These are phyloP conservation scores for Ophioceras dolichostomum DNA, from an alignment of 2,329 filamentous ascomycete species.

Conservation along the genomic window DNA sequence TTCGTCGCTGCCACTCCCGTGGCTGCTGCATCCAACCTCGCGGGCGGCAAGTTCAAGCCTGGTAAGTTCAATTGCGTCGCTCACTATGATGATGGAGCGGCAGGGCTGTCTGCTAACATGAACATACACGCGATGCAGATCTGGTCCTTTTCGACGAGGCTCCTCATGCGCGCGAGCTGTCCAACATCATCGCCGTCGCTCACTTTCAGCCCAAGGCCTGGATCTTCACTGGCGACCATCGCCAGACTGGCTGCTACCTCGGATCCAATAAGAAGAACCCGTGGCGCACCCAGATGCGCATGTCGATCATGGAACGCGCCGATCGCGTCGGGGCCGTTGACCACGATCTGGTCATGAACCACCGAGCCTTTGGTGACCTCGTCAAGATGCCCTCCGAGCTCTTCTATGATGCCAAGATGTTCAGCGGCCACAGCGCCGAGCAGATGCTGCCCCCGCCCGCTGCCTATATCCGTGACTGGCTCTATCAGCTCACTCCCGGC, in stretches of 20 bases:
- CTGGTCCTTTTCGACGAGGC: conserved; percentile 76
- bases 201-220: conserved; percentile 27
- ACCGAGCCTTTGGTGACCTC: conserved; percentile 15
- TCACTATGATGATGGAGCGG: too few relatives aligned
- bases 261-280: conserved; percentile 7
- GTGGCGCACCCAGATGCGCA: conserved; percentile 9
- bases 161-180: conserved; percentile 31
- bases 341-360: conserved; percentile 15
- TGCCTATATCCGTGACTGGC: conserved; percentile 8
- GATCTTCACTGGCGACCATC: conserved; percentile 33
- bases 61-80: too few relatives aligned
- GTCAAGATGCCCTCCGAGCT: conserved; percentile 27
- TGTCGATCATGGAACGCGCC: conserved; percentile 15
- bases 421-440: conserved; percentile 12
- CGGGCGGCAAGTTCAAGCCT: conserved; percentile 51
- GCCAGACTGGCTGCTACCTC: conserved; percentile 30
- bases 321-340: conserved; percentile 9
- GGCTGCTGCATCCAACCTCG: conserved; percentile 24
- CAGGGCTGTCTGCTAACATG: too few relatives aligned
- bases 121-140: too few relatives aligned
- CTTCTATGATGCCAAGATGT: conserved; percentile 27
- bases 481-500: conserved; percentile 5
- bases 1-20: conserved; percentile 35
- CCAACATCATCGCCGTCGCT: conserved; percentile 29
- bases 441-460: conserved; percentile 7